Evolutionary conservation across 1,284 basidiomycete species (phyloP), one percentile per base, ranked within the genome.

Genomic region (Moesziomyces aphidis): DNA sequence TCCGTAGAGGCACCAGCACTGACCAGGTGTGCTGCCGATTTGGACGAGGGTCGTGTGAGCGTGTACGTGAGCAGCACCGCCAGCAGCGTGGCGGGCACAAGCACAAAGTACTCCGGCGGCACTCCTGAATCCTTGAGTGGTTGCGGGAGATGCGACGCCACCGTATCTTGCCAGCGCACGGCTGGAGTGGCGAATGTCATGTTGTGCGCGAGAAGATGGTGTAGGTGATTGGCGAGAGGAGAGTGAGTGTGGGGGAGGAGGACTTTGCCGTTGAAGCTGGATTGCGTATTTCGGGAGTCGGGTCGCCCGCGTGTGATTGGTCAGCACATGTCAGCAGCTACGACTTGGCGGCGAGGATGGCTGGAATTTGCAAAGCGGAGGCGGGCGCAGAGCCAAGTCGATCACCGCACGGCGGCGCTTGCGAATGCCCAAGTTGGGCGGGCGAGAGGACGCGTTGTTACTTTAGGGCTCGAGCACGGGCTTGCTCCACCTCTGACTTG

Each of bases 161-260:
- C 43, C 0, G 60, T 64, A 39, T 80, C 79, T 0, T 75, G 73
- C 78, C 78, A 80, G 23, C 76, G 57, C 13, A 75, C 53, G 24
- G 67, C 72, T 23, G 77, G 61, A 23, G 64, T 65, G 28, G 64
- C 50, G 48, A 68, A 73, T 11, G 70, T 49, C 70, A 73, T 73
- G 15, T 13, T 57, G 34, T 4, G 28, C 5, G 23, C 43, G 31
- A 2, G 11, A 28, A 7, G 26, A 15, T 48, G 24, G 44, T 34
- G n/a, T 43, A 28, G 22, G 51, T 48, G 26, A 4, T 0, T 28
- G n/a, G 19, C 4, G 26, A 21, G 24, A 48, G 22, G 21, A 13
- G 26, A 43, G 47, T 47, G 47, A 5, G 17, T 28, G 24, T 11
- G 21, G 50, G 31, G 50, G 44, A 55, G 55, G 54, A 39, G 8